Base-by-base conservation (phyloP, 306 rosid species). In the Crotalaria pallida region DNA sequence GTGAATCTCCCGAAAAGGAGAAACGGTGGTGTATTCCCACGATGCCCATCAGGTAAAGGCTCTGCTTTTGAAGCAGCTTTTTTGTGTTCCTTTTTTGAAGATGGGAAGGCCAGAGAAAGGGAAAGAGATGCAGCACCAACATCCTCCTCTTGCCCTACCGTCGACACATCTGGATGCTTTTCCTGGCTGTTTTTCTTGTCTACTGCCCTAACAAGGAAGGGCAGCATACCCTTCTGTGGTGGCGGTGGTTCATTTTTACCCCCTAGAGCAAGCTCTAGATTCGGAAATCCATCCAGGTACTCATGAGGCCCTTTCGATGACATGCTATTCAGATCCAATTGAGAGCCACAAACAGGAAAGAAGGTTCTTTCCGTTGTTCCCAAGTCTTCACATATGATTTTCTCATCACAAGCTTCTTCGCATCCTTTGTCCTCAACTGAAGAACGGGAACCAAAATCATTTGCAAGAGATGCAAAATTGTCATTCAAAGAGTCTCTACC, bases 231-330 rank as follows among this genome's bases (percentile, higher is more conserved):
- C 81, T 86, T 91, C 10, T 65, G 87, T 7, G 65, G 21, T 4
- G 50, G 84, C 6, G 76, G 82, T 8, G 79, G 78, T 78, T 87
- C 86, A 10, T 77, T 80, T 67, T 91, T 92, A 4, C 89, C 97
- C 58, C 99, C 92, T 43, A 94, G 84, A 13, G 92, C 99, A 44
- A 94, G 96, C 80, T 94, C 96, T 1, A 94, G 89, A 81, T 85
- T 91, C 1, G 99, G 99, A 61, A 83, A 72, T 72, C 58, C 67
- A 9, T 76, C 79, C 9, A 50, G 82, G 7, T 56, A 66, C 45
- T 36, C 88, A 23, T 10, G 76, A 44, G 59, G 57, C 67, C 77
- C 82, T 76, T 82, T 72, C 81, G 78, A 18, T 2, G 77, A 29
- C 74, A 59, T 21, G 7, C 76, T 50, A 52, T 73, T 77, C 29